Conservation (phyloP, 805 yeast species). For the Cyberlindnera japonica region DNA sequence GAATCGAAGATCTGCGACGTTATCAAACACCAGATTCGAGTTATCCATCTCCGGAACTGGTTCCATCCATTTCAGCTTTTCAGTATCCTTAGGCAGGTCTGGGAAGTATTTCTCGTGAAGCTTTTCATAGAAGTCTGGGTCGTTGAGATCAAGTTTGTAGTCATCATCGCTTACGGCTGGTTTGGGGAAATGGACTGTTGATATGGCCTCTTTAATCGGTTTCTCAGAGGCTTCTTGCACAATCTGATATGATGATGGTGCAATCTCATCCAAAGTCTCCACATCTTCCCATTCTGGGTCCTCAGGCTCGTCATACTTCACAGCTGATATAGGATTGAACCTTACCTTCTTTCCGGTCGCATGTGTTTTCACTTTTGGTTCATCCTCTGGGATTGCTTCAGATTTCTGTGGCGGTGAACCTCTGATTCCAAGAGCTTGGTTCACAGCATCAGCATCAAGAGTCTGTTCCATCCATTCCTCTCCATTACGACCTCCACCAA, state of each 20-base stretch:
- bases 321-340: conserved; percentile 30
- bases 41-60: conserved; percentile 47
- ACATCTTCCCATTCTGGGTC: conserved; percentile 45
- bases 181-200: conserved; percentile 62
- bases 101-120: conserved; percentile 86
- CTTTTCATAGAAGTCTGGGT: conserved; percentile 74
- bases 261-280: conserved; percentile 46
- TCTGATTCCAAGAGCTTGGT: conserved; percentile 20
- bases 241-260: conserved; percentile 47
- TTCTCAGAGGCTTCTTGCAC: conserved; percentile 42
- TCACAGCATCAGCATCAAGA: conserved; percentile 16
- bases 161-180: conserved; percentile 44
- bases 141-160: conserved; percentile 55
- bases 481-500: conserved; percentile 27
- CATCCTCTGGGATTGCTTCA: too few species aligned
- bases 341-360: conserved; percentile 30
- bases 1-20: conserved; percentile 72
- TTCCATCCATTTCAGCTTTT: conserved; percentile 89
- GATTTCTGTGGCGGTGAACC: not conserved
- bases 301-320: conserved; percentile 19
- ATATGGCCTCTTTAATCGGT: conserved; percentile 38
- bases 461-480: conserved; percentile 24
- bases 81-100: conserved; percentile 78
- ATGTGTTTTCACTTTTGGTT: not conserved
- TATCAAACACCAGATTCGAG: conserved; percentile 31